Evolutionary conservation across 225 moss, liverwort and hornwort species (phyloP).

Genomic region (Marchantia polymorpha): DNA sequence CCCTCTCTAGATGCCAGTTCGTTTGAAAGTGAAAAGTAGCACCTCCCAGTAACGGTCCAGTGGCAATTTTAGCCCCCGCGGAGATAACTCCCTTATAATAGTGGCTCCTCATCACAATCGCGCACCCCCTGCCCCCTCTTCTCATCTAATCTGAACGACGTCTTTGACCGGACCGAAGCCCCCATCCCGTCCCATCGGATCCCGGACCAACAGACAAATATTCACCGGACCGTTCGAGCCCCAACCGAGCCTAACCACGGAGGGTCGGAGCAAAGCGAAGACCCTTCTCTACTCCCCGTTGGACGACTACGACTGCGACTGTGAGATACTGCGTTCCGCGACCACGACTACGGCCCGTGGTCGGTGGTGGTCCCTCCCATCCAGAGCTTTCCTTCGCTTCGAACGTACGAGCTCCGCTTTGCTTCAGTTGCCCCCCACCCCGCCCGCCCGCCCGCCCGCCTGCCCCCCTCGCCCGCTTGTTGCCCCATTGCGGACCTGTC

Average conservation of each 20-base stretch:
- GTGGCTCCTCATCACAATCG: neutral
- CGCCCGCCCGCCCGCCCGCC: neutral
- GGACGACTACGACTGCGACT: too few relatives aligned
- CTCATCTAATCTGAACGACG: neutral
- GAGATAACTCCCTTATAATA: neutral
- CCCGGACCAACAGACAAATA: too few relatives aligned
- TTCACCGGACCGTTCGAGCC: too few relatives aligned
- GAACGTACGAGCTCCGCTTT: neutral
- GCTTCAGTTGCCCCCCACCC: neutral
- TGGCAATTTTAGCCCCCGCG: neutral
- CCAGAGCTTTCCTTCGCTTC: neutral
- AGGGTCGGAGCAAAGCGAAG: too few relatives aligned
- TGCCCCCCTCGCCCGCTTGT: too few relatives aligned
- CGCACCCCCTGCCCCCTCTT: neutral
- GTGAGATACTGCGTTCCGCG: neutral
- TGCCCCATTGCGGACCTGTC: neutral
- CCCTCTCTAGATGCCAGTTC: neutral
- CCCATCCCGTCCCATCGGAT: too few relatives aligned
- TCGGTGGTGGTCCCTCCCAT: slow-evolving; percentile 12
- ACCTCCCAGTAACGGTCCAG: neutral
- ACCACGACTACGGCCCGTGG: neutral
- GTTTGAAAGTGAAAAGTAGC: neutral
- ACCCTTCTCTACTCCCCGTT: too few relatives aligned
- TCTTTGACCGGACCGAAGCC: neutral
- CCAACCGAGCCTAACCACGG: too few relatives aligned